Conservation (phyloP, 495 filamentous ascomycete genomes). For the Darksidea phi region DNA sequence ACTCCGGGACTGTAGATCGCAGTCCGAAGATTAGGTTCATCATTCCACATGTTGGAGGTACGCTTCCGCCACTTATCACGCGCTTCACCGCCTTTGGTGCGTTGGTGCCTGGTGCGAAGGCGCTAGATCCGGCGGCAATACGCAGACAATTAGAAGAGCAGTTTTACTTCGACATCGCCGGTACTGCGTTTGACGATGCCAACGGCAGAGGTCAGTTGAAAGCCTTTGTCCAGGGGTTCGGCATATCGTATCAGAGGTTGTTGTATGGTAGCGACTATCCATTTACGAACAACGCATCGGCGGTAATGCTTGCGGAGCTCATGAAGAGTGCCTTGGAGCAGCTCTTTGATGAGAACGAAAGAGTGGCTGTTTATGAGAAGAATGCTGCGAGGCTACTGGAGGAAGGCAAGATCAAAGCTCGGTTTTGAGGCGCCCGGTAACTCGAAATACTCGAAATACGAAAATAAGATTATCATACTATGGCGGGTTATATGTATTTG, state of each 20-base stretch:
- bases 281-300: conserved; percentile 27
- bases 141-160: conserved; percentile 40
- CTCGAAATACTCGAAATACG: neutral
- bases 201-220: conserved; percentile 30
- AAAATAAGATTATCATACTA: neutral
- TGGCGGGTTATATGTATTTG: conserved; percentile 50
- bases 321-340: conserved; percentile 40
- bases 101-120: conserved; percentile 27
- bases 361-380: conserved; percentile 36
- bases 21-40: conserved; percentile 51
- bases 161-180: conserved; percentile 49
- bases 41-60: conserved; percentile 52
- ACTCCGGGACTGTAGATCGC: conserved; percentile 47
- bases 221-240: conserved; percentile 21
- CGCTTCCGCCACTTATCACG: conserved; percentile 48
- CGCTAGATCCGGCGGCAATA: conserved; percentile 20
- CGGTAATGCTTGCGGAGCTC: conserved; percentile 26
- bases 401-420: neutral
- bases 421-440: neutral
- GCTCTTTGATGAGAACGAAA: conserved; percentile 36
- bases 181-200: conserved; percentile 48
- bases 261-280: conserved; percentile 55
- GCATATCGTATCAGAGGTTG: conserved; percentile 43
- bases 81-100: conserved; percentile 46
- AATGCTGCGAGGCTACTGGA: conserved; percentile 39